Evolutionary conservation across 768 basidiomycete genomes (phyloP).

Genomic region (Lyophyllum decastes): DNA sequence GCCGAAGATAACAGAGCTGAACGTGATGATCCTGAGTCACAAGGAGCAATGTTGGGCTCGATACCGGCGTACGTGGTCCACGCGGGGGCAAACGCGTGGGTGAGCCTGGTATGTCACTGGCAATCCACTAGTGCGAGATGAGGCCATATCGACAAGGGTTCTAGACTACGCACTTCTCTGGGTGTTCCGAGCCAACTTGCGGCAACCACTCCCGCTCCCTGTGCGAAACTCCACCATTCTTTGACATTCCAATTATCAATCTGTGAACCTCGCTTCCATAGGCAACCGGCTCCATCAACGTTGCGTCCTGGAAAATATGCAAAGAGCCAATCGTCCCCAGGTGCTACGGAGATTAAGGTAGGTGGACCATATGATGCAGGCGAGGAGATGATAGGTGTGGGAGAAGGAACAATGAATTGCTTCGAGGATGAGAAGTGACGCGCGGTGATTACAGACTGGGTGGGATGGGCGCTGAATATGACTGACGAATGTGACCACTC

Average conservation of each 20-base stretch:
- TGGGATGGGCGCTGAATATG: constrained; percentile 69
- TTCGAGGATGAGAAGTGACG: constrained; percentile 72
- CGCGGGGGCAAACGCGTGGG: constrained; percentile 56
- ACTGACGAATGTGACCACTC: constrained; percentile 72
- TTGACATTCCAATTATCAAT: constrained; percentile 63
- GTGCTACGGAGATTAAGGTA: constrained; percentile 58
- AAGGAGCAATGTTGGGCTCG: constrained; percentile 57
- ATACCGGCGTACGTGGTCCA: constrained; percentile 57
- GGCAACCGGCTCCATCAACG: constrained; percentile 58
- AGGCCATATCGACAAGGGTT: not conserved
- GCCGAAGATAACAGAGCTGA: constrained; percentile 54
- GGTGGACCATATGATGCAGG: constrained; percentile 60
- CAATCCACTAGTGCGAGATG: constrained; percentile 49
- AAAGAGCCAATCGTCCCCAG: constrained; percentile 65
- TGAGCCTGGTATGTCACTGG: constrained; percentile 39
- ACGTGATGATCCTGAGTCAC: constrained; percentile 66
- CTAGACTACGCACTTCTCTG: constrained; percentile 48
- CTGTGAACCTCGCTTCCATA: constrained; percentile 63
- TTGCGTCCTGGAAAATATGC: constrained; percentile 70
- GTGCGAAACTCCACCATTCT: constrained; percentile 55
- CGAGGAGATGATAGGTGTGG: constrained; percentile 46
- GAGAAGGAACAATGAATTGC: constrained; percentile 60
- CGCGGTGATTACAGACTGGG: constrained; percentile 58
- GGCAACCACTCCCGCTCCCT: constrained; percentile 58
- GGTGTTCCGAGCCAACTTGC: constrained; percentile 61